These are phyloP conservation scores for Claviceps monticola DNA, from an alignment of 2,329 filamentous ascomycete species.

Conservation along the genomic window DNA sequence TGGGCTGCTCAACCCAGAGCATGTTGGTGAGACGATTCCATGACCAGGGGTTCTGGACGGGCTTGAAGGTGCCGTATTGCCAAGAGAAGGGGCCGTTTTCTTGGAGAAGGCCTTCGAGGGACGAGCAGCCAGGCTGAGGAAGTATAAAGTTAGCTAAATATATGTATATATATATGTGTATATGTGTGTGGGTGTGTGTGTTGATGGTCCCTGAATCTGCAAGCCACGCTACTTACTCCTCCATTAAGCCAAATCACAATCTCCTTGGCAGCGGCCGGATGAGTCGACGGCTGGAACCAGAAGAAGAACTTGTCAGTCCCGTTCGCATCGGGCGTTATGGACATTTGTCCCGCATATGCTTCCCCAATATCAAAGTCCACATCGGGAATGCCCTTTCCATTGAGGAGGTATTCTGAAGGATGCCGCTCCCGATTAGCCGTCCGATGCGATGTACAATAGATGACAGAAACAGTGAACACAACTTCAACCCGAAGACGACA, in stretches of 20 bases:
- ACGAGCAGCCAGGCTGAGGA: slow-evolving; percentile 35
- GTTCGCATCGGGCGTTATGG: slow-evolving; percentile 31
- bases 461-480: no score
- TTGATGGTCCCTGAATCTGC: not conserved
- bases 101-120: slow-evolving; percentile 54
- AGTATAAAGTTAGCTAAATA: not conserved
- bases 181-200: not conserved
- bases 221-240: slow-evolving; percentile 18
- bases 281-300: slow-evolving; percentile 38
- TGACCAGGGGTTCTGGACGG: slow-evolving; percentile 51
- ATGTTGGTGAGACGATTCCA: slow-evolving; percentile 41
- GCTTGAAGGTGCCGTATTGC: slow-evolving; percentile 55
- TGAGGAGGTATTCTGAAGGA: slow-evolving; percentile 38
- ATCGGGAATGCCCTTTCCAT: slow-evolving; percentile 47
- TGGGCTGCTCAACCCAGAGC: slow-evolving; percentile 59
- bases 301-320: slow-evolving; percentile 29
- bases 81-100: slow-evolving; percentile 65
- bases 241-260: slow-evolving; percentile 51
- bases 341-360: slow-evolving; percentile 42
- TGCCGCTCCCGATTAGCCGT: not conserved
- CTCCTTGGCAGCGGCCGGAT: slow-evolving; percentile 34
- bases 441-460: no score
- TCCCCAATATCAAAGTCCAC: slow-evolving; percentile 50
- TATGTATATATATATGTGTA: not conserved
- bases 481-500: no score